phyloP scores from a whole-genome alignment of 2,329 filamentous ascomycete genomes.

The Fusarium bulbicola region DNA sequence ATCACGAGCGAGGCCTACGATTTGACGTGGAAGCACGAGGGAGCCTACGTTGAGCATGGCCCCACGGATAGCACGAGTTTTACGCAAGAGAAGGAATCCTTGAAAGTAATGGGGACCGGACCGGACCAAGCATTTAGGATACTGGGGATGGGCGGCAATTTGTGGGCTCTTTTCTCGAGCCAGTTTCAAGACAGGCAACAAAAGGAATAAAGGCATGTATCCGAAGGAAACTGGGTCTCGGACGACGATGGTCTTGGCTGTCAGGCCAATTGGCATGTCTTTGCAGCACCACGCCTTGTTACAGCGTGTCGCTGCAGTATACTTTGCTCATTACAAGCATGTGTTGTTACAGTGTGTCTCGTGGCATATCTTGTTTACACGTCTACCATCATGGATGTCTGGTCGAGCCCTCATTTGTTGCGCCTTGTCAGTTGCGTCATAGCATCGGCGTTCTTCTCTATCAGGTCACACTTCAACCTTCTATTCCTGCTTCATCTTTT shows the following conservation, averaged over 20 bases:
- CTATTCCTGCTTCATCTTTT: not conserved
- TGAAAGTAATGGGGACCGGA: not conserved
- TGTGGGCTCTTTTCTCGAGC: slow-evolving; percentile 27
- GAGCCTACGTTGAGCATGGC: not conserved
- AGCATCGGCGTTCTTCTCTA: slow-evolving; percentile 38
- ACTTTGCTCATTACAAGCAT: not conserved
- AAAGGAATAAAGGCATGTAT: slow-evolving; percentile 12
- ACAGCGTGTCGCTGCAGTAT: not conserved
- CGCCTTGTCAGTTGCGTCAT: slow-evolving; percentile 35
- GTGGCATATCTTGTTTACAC: not conserved
- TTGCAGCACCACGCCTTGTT: not conserved
- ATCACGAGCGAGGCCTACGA: not conserved
- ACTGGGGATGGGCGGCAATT: slow-evolving; percentile 20
- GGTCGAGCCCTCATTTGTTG: slow-evolving; percentile 5
- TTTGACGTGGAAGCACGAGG: not conserved
- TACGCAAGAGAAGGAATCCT: slow-evolving; percentile 12
- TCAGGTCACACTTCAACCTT: not conserved
- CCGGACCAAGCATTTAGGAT: slow-evolving; percentile 9
- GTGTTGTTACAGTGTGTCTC: not conserved
- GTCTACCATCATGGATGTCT: not conserved
- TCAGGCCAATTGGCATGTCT: not conserved
- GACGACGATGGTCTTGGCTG: slow-evolving; percentile 1
- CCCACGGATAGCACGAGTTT: not conserved
- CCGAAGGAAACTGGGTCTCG: not conserved
- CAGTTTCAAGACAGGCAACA: slow-evolving; percentile 19